Evolutionary conservation across 179 eudicot genomes (phyloP), one percentile per base, ranked within the genome.

Genomic region (Sideroxylon spinosum): DNA sequence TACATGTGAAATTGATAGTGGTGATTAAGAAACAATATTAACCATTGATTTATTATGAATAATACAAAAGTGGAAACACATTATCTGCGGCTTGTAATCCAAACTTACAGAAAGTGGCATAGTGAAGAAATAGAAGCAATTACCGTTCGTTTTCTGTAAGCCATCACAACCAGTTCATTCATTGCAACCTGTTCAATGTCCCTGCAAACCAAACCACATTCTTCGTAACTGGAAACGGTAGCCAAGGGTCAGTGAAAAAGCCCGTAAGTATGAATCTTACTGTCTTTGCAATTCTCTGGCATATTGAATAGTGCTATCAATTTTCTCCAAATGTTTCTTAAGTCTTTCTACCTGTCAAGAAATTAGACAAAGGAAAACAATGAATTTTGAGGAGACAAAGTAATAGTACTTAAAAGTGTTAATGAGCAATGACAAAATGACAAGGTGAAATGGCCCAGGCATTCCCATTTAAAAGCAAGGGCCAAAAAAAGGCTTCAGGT

Each of bases 61-160:
- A 60, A 60, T 23, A 60, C 25, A 55, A 60, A 60, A 60, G 64
- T 20, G 64, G 64, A 20, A 60, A 56, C n/a, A 60, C 64, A 19
- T 60, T 60, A 60, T 56, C 2, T 11, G 1, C 10, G 25, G 26
- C 64, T 60, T 55, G 19, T 19, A 55, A 13, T 55, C 10, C 64
- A 66, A 25, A 70, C 59, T 12, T n/a, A 22, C 7, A 70, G 28
- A 11, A 60, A 62, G 14, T 60, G 29, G 62, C 62, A 61, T 6
- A 59, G 26, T 20, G 57, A 32, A 65, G 53, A 61, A 8, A 63
- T 59, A 29, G 12, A 37, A 48, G 48, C 71, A 14, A 29, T 70
- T 87, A 88, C 90, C 88, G 86, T 87, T 76, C 87, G 86, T 78
- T 85, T 81, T 78, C 83, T 88, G 79, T 88, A 88, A 73, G 90